Evolutionary conservation across 202 grass and related monocot species (phyloP), one percentile per base, ranked within the genome.

Genomic region (Setaria viridis): DNA sequence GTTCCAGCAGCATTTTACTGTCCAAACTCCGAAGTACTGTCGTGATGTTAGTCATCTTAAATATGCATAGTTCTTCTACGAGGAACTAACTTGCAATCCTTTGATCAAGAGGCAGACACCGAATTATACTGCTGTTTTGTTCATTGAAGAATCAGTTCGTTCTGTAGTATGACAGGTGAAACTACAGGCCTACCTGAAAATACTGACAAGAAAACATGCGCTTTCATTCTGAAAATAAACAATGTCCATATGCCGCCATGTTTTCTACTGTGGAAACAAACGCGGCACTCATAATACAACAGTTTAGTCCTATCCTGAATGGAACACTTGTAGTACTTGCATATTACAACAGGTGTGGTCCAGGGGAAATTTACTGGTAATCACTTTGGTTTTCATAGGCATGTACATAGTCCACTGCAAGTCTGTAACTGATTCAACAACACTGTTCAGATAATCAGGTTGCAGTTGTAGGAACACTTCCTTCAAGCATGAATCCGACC

Each of bases 401-500:
- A 25, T 25, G 25, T 25, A 25, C 25, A 25, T 25, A 25, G 25
- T 25, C 25, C 25, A 25, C 25, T 25, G 25, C 39, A 5, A 41
- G 39, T 41, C 39, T 41, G 39, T 41, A 41, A 41, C 39, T 41
- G 39, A 41, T 41, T 41, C 39, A 41, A 41, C 39, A 41, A 5
- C 39, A 41, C 39, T 41, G 39, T 49, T 82, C 49, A 74, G 17
- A 74, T 13, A 7, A n/a, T 55, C 51, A 86, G 30, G 30, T 50
- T 49, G n/a, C 10, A n/a, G 29, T 41, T 41, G 32, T 3, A 49
- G 37, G 19, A 72, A 41, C 78, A 21, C 35, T 80, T 72, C 64
- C 69, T 70, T 57, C 57, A 21, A 86, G 64, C 53, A 94, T 19
- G 54, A 91, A 88, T 5, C 62, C 13, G 11, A 95, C 58, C 21